phyloP scores from a whole-genome alignment of 1,139 yeast genomes.

The Pichia cactophila region DNA sequence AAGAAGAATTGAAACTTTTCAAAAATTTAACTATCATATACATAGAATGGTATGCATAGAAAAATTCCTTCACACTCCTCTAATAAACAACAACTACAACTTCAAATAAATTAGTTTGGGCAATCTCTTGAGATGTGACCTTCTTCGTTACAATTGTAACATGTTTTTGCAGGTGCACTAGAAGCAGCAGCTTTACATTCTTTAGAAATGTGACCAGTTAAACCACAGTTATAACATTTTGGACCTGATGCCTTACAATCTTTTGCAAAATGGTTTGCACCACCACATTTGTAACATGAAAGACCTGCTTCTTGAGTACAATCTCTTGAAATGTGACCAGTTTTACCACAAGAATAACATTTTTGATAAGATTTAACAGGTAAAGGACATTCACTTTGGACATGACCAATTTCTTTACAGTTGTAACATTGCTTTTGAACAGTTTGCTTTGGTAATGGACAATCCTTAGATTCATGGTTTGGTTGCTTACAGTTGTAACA shows the following conservation, averaged over 20 bases:
- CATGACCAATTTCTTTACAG: constrained; percentile 65
- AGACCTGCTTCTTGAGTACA: constrained; percentile 32
- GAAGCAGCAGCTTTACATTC: constrained; percentile 49
- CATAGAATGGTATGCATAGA: background rate
- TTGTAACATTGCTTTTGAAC: constrained; percentile 81
- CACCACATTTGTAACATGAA: constrained; percentile 87
- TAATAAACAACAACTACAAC: background rate
- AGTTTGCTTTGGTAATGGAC: constrained; percentile 81
- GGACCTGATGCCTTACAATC: constrained; percentile 74
- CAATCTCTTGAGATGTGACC: constrained; percentile 57
- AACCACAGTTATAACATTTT: constrained; percentile 91
- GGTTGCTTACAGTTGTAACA: constrained; percentile 92
- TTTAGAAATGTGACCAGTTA: constrained; percentile 79
- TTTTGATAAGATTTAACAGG: constrained; percentile 36
- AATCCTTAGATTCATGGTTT: constrained; percentile 83
- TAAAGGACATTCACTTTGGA: constrained; percentile 60
- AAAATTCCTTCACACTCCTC: background rate
- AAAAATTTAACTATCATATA: background rate
- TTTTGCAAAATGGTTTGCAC: constrained; percentile 88
- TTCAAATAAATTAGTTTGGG: constrained; percentile 24
- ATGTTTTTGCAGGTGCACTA: constrained; percentile 36
- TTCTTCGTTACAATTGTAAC: constrained; percentile 83
- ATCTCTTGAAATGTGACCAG: constrained; percentile 77
- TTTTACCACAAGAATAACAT: constrained; percentile 82
- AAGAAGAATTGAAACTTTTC: background rate